Base-by-base conservation (phyloP, 2,329 filamentous ascomycete species). In the Coniochaeta pulveracea region DNA sequence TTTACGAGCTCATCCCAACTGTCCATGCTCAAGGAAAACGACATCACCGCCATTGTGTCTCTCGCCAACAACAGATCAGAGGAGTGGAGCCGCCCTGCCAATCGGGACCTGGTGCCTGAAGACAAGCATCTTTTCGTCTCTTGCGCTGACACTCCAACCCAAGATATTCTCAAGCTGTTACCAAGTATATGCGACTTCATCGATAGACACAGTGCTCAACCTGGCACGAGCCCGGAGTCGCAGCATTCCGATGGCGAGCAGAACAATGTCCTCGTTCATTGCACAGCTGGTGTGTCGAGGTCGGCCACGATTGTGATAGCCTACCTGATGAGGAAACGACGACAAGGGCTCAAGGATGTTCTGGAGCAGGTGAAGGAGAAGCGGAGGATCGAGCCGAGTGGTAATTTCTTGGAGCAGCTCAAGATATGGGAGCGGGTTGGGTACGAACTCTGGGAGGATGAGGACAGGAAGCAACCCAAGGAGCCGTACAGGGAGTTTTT, bases 261-360 rank as follows among this genome's bases (percentile, higher is more conserved):
- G 11, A 26, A 30, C 10, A 34, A 37, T 12, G 38, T 47, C n/a
- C 36, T 47, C 3, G 41, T 49, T 2, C 45, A 47, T 28, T 49
- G 47, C 28, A 54, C 59, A 34, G 24, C 11, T 12, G 44, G 46
- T 3, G 27, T 37, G 4, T 49, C 47, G 5, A 37, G 47, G 7
- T 48, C 46, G 5, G 36, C 41, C 1, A 42, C 41, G 2, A 37
- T 42, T 1, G 34, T 44, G 0, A 39, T 44, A 4, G 44, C 44
- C 3, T 49, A 46, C 29, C 28, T 49, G 21, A 48, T 49, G 46
- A 34, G 40, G 15, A 47, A 38, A 21, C 26, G 37, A 11, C 14
- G 33, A 4, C 16, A 34, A 22, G 8, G 15, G 6, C 11, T 30
- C 2, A 28, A 32, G 8, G 26, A 16, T 4, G 34, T 37, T 3